A percentile compares a stretch with the other conserved stretches of the same genome.
Conservation (phyloP, 2,329 filamentous ascomycete species). For the Akanthomyces lecanii region DNA sequence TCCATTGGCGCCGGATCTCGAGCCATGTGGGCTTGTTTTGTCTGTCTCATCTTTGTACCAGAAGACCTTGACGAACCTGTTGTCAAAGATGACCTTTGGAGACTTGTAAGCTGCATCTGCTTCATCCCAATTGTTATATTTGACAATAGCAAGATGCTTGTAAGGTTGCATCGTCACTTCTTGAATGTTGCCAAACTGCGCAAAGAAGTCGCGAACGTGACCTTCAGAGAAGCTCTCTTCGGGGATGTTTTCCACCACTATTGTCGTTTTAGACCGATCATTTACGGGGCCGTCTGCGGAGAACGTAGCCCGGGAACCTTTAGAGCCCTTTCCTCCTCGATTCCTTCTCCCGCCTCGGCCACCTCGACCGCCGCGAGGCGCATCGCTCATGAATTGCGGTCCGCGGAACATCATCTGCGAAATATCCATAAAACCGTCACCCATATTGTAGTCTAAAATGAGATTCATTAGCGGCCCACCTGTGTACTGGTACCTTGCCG, state of each 20-base stretch:
- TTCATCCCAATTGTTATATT: constrained; percentile 60
- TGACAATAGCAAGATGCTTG: constrained; percentile 65
- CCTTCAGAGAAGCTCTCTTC: constrained; percentile 64
- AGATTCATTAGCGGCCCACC: not conserved
- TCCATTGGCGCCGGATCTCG: constrained; percentile 26
- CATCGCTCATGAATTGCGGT: not conserved
- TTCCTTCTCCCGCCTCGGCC: constrained; percentile 22
- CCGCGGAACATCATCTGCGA: not conserved
- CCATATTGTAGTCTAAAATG: not conserved
- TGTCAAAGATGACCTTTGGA: constrained; percentile 78
- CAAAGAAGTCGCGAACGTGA: constrained; percentile 64
- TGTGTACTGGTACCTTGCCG: not conserved
- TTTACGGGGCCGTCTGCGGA: constrained; percentile 59
- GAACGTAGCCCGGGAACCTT: constrained; percentile 49
- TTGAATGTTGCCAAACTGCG: constrained; percentile 63
- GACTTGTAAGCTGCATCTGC: constrained; percentile 70
- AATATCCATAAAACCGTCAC: constrained; percentile 1
- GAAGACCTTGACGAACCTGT: constrained; percentile 79
- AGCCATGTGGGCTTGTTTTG: constrained; percentile 23
- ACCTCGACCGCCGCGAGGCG: not conserved
- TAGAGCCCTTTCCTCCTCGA: constrained; percentile 33
- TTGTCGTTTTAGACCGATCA: constrained; percentile 60
- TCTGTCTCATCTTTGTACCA: constrained; percentile 61
- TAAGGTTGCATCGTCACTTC: constrained; percentile 63
- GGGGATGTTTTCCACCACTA: constrained; percentile 76